phyloP scores from a whole-genome alignment of 1,284 basidiomycete species.

The Cryptococcus sp. region DNA sequence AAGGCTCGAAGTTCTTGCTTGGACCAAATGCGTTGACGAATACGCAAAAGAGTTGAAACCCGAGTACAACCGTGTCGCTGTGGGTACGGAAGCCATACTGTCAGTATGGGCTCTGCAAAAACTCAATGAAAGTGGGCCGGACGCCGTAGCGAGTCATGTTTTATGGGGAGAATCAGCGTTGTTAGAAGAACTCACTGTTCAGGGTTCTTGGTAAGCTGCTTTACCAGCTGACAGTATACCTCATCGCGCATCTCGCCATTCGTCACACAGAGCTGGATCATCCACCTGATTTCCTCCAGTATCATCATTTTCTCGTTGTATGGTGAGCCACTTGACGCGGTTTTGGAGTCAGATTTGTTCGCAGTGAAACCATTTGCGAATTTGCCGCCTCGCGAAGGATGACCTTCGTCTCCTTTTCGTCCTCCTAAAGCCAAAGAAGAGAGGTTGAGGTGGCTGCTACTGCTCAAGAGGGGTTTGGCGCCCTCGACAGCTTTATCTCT shows the following conservation, averaged over 20 bases:
- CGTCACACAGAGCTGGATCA: conserved; percentile 72
- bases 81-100: not conserved
- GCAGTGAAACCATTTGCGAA: conserved; percentile 11
- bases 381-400: conserved; percentile 4
- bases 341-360: conserved; percentile 7
- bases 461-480: conserved; percentile 17
- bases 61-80: conserved; percentile 79
- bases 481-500: conserved; percentile 61
- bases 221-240: conserved; percentile 87
- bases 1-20: conserved; percentile 83
- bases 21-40: conserved; percentile 83
- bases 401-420: conserved; percentile 11
- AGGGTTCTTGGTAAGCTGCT: conserved; percentile 81
- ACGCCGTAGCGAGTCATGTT: not conserved
- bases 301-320: conserved; percentile 51
- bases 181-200: conserved; percentile 60
- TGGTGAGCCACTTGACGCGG: conserved; percentile 8
- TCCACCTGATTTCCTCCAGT: conserved; percentile 81
- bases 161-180: not conserved
- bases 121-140: not conserved
- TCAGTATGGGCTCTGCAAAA: not conserved
- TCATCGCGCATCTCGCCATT: conserved; percentile 84
- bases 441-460: conserved; percentile 10
- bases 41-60: conserved; percentile 89
- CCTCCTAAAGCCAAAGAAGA: conserved; percentile 6